Percentiles rank a stretch among this genome's conserved stretches.
These are phyloP conservation scores for Taphrina sp. DNA, from an alignment of 1,139 yeast genomes.

Conservation along the genomic window DNA sequence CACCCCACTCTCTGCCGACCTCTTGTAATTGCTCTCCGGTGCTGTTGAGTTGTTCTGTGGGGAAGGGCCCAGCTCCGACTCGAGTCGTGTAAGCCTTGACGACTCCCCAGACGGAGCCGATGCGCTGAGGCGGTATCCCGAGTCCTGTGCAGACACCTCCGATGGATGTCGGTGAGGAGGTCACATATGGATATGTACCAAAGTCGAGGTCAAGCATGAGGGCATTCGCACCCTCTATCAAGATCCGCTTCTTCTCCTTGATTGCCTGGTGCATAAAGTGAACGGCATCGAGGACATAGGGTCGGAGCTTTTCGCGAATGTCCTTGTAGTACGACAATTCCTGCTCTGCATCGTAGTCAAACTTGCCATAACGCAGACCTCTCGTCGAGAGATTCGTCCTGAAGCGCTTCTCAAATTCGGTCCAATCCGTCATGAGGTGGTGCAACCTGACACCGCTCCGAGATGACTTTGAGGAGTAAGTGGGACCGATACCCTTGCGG, in stretches of 20 bases:
- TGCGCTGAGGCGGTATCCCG: conserved; percentile 85
- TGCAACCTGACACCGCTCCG: conserved; percentile 97
- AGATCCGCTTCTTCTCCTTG: conserved; percentile 71
- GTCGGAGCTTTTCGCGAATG: conserved; percentile 71
- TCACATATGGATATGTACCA: conserved; percentile 97
- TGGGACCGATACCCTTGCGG: conserved; percentile 98
- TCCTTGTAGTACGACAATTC: conserved; percentile 75
- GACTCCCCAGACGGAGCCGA: conserved; percentile 84
- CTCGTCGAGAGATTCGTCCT: conserved; percentile 75
- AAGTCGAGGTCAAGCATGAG: conserved; percentile 95
- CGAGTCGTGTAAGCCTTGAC: conserved; percentile 98
- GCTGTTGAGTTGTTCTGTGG: conserved; percentile 89
- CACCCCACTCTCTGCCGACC: conserved; percentile 92
- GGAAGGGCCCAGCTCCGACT: conserved; percentile 99
- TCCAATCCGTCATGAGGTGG: conserved; percentile 93
- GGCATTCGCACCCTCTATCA: conserved; percentile 98
- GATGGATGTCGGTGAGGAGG: conserved; percentile 91
- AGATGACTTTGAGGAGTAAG: conserved; percentile 93
- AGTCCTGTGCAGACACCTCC: conserved; percentile 98
- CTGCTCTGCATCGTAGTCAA: conserved; percentile 78
- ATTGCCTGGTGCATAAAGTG: conserved; percentile 85
- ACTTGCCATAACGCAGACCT: conserved; percentile 85
- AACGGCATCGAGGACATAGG: conserved; percentile 91
- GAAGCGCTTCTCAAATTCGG: conserved; percentile 76
- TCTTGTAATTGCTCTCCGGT: conserved; percentile 83